phyloP scores from a whole-genome alignment of 169 alveolate species.

The Eimeria brunetti region DNA sequence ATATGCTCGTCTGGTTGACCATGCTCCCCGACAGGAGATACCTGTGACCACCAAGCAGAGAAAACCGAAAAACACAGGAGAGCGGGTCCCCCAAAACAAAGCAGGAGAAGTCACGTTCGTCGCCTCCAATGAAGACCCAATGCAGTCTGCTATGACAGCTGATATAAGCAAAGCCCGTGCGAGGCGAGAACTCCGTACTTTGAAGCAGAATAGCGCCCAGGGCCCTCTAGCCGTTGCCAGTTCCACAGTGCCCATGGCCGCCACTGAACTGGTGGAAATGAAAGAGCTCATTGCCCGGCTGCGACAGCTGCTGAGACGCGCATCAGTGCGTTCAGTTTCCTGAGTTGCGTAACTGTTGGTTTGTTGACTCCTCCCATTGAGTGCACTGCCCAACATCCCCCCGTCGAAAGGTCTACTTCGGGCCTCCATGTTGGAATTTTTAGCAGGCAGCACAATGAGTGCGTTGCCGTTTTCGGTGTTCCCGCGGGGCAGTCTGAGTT shows the following conservation, averaged over 20 bases:
- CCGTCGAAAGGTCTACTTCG: background rate
- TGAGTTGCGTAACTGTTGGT: slow-evolving; percentile 36
- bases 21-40: slow-evolving; percentile 22
- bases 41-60: slow-evolving; percentile 38
- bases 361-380: background rate
- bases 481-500: background rate
- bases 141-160: slow-evolving; percentile 40
- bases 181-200: slow-evolving; percentile 51
- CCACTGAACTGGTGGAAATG: slow-evolving; percentile 32
- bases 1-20: slow-evolving; percentile 54
- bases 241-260: slow-evolving; percentile 7
- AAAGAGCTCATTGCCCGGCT: slow-evolving; percentile 70
- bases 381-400: background rate
- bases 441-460: background rate
- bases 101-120: slow-evolving; percentile 15
- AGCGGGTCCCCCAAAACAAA: slow-evolving; percentile 6
- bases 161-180: slow-evolving; percentile 34
- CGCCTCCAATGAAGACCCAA: slow-evolving; percentile 41
- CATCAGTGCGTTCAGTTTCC: slow-evolving; percentile 62
- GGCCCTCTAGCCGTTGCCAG: slow-evolving; percentile 54
- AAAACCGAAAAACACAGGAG: slow-evolving; percentile 24
- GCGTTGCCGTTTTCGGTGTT: background rate
- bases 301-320: slow-evolving; percentile 54
- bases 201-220: slow-evolving; percentile 57
- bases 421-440: slow-evolving; percentile 13